Base-by-base conservation (phyloP, 805 yeast species). In the Clavispora fructus region DNA sequence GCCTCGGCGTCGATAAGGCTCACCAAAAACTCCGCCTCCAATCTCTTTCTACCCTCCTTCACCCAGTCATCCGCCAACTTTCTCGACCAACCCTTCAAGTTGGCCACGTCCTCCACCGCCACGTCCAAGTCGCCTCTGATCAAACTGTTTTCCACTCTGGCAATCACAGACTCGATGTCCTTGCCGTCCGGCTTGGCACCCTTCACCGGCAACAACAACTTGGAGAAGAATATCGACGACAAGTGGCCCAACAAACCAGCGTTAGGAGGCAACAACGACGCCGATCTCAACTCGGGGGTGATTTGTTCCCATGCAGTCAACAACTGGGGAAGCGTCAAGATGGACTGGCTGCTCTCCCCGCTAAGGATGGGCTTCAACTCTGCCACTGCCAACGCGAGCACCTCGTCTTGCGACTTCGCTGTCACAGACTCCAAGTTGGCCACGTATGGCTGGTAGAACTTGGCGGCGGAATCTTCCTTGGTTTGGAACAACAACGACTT, bases 211-310 rank as follows among this genome's bases (percentile, higher is more conserved):
- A 88, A 76, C 58, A 92, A 75, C 50, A 91, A 75, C 56, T 78
- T 79, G 31, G 95, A 85, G 62, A 91, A 86, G 8, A 89, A 46
- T 54, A 77, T 74, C 14, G 98, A 91, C 7, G 95, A 78, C 38
- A 90, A 64, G 66, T 94, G 97, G 28, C 97, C 98, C 57, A 92
- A 78, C 45, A 94, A 78, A 60, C 99, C 99, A 25, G 99, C 96
- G 60, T 92, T 87, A 56, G 95, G 95, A 45, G 98, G 97, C 51
- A 91, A 78, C 56, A 94, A 71, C 5, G 97, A 82, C 7, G 95
- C 91, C 28, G 89, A 80, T 65, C 96, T 83, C 61, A 94, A 79
- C 68, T 92, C 96, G 13, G 95, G 94, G 19, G 78, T 83, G 49
- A 94, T 75, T 44, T 83, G 70, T 53, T 82, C 79, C 87, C 96